Percentiles rank a stretch among this genome's conserved stretches.
Evolutionary conservation across 805 yeast species (phyloP).

Genomic region (Monosporozyma aerobia): DNA sequence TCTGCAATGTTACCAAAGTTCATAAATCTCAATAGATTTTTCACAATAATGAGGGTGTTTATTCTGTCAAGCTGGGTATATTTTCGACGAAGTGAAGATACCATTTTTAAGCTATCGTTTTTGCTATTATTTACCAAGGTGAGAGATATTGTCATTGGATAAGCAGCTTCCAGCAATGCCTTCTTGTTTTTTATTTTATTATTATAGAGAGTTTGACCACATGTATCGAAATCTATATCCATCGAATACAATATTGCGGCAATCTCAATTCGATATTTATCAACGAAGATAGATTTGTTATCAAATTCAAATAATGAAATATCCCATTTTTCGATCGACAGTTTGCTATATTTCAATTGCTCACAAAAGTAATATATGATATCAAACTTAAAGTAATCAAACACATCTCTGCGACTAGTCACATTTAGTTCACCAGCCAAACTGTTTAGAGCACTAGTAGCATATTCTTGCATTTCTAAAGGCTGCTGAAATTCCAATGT

Average conservation of each 20-base stretch:
- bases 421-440: constrained; percentile 5
- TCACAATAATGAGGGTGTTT: neutral
- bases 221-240: neutral
- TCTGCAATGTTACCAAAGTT: constrained; percentile 13
- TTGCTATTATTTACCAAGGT: neutral
- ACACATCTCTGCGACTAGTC: constrained; percentile 7
- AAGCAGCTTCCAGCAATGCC: neutral
- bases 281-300: constrained; percentile 8
- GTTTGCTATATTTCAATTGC: neutral
- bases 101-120: neutral
- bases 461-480: constrained; percentile 17
- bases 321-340: constrained; percentile 11
- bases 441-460: constrained; percentile 5
- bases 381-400: constrained; percentile 18
- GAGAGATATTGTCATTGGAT: neutral
- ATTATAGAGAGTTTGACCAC: neutral
- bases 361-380: constrained; percentile 15
- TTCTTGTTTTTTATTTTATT: neutral
- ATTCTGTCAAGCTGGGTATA: neutral
- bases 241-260: neutral
- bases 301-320: constrained; percentile 15
- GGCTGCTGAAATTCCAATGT: constrained; percentile 6
- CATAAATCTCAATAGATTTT: neutral
- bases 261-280: constrained; percentile 9
- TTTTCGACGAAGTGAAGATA: neutral